Evolutionary conservation across 176 grass and related monocot species (phyloP).

Genomic region (Guadua angustifolia): DNA sequence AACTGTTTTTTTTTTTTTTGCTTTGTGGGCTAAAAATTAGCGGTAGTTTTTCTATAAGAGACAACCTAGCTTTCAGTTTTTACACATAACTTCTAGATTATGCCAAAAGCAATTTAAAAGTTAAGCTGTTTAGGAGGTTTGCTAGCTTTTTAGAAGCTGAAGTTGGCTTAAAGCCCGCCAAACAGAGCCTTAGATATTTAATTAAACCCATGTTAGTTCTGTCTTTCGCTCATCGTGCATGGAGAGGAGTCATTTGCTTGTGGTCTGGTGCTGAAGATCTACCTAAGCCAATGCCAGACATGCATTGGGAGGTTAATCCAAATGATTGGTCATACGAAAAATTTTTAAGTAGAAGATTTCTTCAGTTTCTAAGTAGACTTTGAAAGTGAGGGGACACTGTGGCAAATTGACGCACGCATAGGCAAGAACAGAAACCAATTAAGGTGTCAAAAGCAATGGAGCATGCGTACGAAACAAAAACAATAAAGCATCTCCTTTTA

Average conservation of each 20-base stretch:
- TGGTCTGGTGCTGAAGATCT: slow-evolving; percentile 25
- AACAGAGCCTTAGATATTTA: background rate
- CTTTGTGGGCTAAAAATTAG: too few relatives aligned
- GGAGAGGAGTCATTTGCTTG: slow-evolving; percentile 8
- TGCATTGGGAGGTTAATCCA: slow-evolving; percentile 17
- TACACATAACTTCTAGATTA: too few relatives aligned
- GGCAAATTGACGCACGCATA: slow-evolving; percentile 5
- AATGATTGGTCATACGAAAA: background rate
- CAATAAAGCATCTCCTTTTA: slow-evolving; percentile 53
- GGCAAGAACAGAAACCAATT: slow-evolving; percentile 37
- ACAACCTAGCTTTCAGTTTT: too few relatives aligned
- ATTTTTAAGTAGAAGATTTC: background rate
- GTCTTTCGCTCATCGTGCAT: slow-evolving; percentile 24
- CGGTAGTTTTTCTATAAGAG: too few relatives aligned
- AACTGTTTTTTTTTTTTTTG: too few relatives aligned
- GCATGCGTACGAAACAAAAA: slow-evolving; percentile 29
- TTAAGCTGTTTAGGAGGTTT: too few relatives aligned
- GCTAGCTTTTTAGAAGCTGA: too few relatives aligned
- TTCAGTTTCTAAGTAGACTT: slow-evolving; percentile 9
- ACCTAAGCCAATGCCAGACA: background rate
- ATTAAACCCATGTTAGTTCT: slow-evolving; percentile 29
- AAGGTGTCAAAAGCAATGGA: slow-evolving; percentile 35
- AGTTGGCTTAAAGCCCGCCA: too few relatives aligned
- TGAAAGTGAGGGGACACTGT: slow-evolving; percentile 9
- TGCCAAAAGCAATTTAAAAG: too few relatives aligned